These are phyloP conservation scores for Afroboletus lepidellus DNA, from an alignment of 1,284 basidiomycete genomes.

Conservation along the genomic window DNA sequence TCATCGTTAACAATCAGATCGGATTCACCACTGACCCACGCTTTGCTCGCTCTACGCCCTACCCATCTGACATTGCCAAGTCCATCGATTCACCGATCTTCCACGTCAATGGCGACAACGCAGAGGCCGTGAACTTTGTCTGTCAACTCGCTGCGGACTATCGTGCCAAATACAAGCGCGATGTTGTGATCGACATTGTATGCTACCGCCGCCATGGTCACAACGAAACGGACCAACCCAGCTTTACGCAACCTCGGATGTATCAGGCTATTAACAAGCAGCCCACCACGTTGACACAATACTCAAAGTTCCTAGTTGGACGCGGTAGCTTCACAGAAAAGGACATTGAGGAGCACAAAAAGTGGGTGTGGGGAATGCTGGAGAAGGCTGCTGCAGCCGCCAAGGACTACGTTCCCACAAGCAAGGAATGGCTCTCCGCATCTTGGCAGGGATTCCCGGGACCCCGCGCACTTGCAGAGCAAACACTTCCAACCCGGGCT, in stretches of 20 bases:
- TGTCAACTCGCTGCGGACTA: conserved; percentile 98
- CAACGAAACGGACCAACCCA: conserved; percentile 99
- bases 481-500: conserved; percentile 83
- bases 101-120: conserved; percentile 99
- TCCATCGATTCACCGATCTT: conserved; percentile 98
- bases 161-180: conserved; percentile 98
- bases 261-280: conserved; percentile 97
- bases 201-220: conserved; percentile 99
- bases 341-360: conserved; percentile 98
- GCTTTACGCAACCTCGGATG: conserved; percentile 99
- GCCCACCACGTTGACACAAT: conserved; percentile 88
- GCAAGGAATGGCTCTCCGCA: conserved; percentile 96
- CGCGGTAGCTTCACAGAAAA: conserved; percentile 94
- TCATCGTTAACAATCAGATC: conserved; percentile 99
- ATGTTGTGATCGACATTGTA: conserved; percentile 97
- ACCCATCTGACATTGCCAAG: conserved; percentile 99
- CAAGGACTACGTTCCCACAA: conserved; percentile 93
- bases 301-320: conserved; percentile 87
- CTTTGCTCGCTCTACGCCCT: conserved; percentile 96
- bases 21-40: conserved; percentile 99
- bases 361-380: conserved; percentile 99
- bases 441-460: conserved; percentile 99
- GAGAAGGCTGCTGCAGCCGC: conserved; percentile 89
- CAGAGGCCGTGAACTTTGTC: conserved; percentile 97
- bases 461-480: conserved; percentile 92